Conservation (phyloP, 768 basidiomycete genomes). For the Lactarius trivialis region DNA sequence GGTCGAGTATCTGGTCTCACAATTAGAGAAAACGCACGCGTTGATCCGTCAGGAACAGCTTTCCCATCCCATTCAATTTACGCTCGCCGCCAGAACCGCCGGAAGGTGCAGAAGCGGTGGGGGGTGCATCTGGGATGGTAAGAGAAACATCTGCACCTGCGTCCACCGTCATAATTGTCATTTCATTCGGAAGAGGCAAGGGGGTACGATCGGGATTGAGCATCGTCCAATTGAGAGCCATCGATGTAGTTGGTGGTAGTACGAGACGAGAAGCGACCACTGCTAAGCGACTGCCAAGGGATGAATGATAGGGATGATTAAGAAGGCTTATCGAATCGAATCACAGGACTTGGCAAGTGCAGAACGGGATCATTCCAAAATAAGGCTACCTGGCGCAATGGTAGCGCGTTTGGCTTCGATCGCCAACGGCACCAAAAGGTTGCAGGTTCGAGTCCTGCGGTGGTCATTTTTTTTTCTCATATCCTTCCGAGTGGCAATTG, state of each 20-base stretch:
- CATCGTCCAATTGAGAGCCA: constrained; percentile 77
- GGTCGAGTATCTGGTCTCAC: neutral
- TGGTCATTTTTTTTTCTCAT: constrained; percentile 30
- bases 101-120: constrained; percentile 36
- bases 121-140: constrained; percentile 48
- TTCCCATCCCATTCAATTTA: constrained; percentile 54
- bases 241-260: constrained; percentile 1
- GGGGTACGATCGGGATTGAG: constrained; percentile 51
- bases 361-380: neutral
- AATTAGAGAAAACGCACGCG: constrained; percentile 41
- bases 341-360: neutral
- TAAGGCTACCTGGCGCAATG: constrained; percentile 71
- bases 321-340: neutral
- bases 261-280: neutral
- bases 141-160: constrained; percentile 54
- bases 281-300: too few species aligned
- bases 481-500: neutral
- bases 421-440: constrained; percentile 78
- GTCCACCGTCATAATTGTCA: constrained; percentile 48
- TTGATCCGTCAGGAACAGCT: constrained; percentile 62
- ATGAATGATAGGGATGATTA: neutral
- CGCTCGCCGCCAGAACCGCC: constrained; percentile 50
- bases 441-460: constrained; percentile 97
- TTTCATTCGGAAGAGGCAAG: constrained; percentile 59
- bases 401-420: constrained; percentile 95